Evolutionary conservation across 164 flowering plant species (phyloP), one percentile per base, ranked within the genome.

Genomic region (Chimonanthus praecox): DNA sequence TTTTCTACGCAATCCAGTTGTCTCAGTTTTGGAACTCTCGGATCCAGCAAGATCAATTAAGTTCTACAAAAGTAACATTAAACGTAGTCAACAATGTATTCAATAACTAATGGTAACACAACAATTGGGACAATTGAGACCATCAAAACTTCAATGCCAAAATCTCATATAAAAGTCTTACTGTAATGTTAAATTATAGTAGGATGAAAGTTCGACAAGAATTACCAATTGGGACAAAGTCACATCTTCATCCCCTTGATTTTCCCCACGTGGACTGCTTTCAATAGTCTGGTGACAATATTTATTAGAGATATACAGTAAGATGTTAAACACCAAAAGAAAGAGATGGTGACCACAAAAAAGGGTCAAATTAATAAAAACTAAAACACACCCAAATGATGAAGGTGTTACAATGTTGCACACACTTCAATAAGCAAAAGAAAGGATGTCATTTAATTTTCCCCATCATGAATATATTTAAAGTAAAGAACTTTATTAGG

Each of bases 11-110:
- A 89, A 72, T 44, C 97, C 97, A 81, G 88, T 86, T 21, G 94
- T 89, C 78, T 89, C 94, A 62, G 92, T 79, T 81, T 89, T 89
- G 50, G 91, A 90, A 81, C 92, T 89, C 75, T 88, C 97, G 73
- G 97, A 89, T 51, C 94, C 93, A 49, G 97, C 97, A 74, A 91
- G 92, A 84, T 91, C 97, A 82, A 91, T 91, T 72, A 90, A 84
- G 80, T 91, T 83, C 97, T 90, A 83, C 83, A 84, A 67, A 66
- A 70, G 72, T 79, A 75, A 71, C 16, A 33, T 33, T 33, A 1
- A 33, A 33, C 33, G 0, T 33, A 33, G 33, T 33, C 2, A 33
- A 33, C 33, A 33, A 33, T 33, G 33, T 33, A 33, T 33, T 33
- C 33, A 33, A 33, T 58, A 10, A 79, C 64, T 73, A 20, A 60